phyloP scores from a whole-genome alignment of 495 filamentous ascomycete genomes.

The Monascus purpureus region DNA sequence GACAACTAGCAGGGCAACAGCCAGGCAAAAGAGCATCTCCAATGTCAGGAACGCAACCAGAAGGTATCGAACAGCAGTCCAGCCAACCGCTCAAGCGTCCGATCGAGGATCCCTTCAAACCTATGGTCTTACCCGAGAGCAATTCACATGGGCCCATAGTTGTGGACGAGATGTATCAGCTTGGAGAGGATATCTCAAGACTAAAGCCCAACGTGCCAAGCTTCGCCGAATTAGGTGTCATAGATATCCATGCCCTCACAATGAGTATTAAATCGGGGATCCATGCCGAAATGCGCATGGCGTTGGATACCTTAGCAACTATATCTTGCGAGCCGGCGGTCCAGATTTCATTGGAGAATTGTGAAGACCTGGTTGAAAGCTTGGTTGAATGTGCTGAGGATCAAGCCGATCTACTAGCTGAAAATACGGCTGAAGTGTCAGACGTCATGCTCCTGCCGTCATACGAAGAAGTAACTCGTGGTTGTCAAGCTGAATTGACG shows the following conservation, averaged over 20 bases:
- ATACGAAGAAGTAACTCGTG: slow-evolving; percentile 79
- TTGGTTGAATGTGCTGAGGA: slow-evolving; percentile 84
- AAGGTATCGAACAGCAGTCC: slow-evolving; percentile 25
- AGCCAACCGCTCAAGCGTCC: slow-evolving; percentile 34
- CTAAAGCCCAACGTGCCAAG: slow-evolving; percentile 59
- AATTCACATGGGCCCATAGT: slow-evolving; percentile 52
- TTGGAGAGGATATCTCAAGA: slow-evolving; percentile 48
- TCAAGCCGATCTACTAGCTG: slow-evolving; percentile 63
- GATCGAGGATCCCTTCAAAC: slow-evolving; percentile 35
- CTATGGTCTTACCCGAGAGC: slow-evolving; percentile 41
- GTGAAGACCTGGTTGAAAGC: slow-evolving; percentile 78
- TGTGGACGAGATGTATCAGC: slow-evolving; percentile 41
- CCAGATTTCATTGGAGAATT: slow-evolving; percentile 54
- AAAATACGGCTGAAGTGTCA: slow-evolving; percentile 69
- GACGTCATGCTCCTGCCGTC: slow-evolving; percentile 65
- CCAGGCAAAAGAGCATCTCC: slow-evolving; percentile 19
- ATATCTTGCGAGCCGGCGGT: slow-evolving; percentile 49
- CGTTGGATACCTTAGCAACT: slow-evolving; percentile 68
- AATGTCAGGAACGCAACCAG: slow-evolving; percentile 30
- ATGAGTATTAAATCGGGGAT: slow-evolving; percentile 90
- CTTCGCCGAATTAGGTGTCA: slow-evolving; percentile 65
- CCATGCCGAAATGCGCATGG: slow-evolving; percentile 71
- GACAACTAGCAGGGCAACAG: slow-evolving; percentile 18
- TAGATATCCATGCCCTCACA: slow-evolving; percentile 85
- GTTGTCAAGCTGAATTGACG: slow-evolving; percentile 56